These are phyloP conservation scores for Saccharomyces eubayanus DNA, from an alignment of 805 yeast species.

Conservation along the genomic window DNA sequence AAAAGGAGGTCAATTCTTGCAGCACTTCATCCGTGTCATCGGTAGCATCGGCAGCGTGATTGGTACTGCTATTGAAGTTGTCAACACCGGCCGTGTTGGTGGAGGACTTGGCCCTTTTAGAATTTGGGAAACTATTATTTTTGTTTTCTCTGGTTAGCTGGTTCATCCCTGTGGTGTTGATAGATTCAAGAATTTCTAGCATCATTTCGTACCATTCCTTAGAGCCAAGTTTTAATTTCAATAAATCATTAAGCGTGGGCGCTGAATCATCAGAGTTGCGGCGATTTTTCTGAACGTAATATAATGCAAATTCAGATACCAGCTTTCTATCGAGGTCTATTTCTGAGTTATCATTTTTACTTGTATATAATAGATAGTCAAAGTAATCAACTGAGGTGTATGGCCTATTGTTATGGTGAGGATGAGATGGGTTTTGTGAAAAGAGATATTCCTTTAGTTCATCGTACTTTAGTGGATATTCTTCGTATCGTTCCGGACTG, in stretches of 20 bases:
- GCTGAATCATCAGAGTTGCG: constrained; percentile 1
- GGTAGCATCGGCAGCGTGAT: constrained; percentile 1
- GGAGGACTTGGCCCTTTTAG: not conserved
- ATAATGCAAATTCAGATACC: constrained; percentile 25
- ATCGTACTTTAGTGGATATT: constrained; percentile 23
- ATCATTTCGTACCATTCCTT: constrained; percentile 17
- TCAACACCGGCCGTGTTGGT: not conserved
- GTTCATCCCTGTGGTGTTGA: constrained; percentile 15
- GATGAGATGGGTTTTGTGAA: constrained; percentile 7
- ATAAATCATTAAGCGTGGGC: constrained; percentile 8
- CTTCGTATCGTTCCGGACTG: constrained; percentile 17
- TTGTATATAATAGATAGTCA: constrained; percentile 19
- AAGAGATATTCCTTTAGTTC: constrained; percentile 22
- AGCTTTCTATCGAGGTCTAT: constrained; percentile 25
- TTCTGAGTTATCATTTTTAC: constrained; percentile 7
- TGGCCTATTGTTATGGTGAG: constrained; percentile 3
- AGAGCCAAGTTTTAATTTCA: constrained; percentile 7
- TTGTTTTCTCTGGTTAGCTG: constrained; percentile 3
- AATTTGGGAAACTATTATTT: not conserved
- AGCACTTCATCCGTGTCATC: constrained; percentile 5
- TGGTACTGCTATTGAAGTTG: not conserved
- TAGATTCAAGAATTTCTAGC: constrained; percentile 11
- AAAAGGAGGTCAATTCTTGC: constrained; percentile 27
- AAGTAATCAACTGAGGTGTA: constrained; percentile 20
- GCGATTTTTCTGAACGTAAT: constrained; percentile 14